Percentiles rank a stretch among this genome's conserved stretches.
These are phyloP conservation scores for Eutypella sp. DNA, from an alignment of 2,329 filamentous ascomycete genomes.

Conservation along the genomic window DNA sequence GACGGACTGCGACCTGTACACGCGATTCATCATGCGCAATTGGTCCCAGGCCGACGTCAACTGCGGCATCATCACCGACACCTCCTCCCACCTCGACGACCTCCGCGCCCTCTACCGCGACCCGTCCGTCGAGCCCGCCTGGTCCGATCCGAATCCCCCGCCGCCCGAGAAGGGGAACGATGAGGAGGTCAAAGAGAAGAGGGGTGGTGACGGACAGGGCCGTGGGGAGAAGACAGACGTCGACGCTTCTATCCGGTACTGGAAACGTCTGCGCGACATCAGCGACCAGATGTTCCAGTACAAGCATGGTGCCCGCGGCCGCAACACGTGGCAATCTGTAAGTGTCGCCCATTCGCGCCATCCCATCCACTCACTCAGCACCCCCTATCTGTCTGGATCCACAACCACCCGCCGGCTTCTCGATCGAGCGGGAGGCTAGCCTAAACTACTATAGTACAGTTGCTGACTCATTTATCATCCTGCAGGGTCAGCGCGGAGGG, in stretches of 20 bases:
- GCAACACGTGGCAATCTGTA: slow-evolving; percentile 37
- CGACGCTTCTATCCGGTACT: slow-evolving; percentile 24
- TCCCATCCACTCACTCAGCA: neutral
- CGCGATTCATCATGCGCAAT: slow-evolving; percentile 40
- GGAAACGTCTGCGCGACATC: slow-evolving; percentile 19
- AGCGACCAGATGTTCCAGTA: slow-evolving; percentile 36
- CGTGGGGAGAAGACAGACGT: slow-evolving; percentile 12
- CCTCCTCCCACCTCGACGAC: slow-evolving; percentile 40
- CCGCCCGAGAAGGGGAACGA: slow-evolving; percentile 15
- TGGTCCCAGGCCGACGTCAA: slow-evolving; percentile 35
- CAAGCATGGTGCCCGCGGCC: slow-evolving; percentile 33
- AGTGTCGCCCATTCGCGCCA: neutral
- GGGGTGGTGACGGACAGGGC: slow-evolving; percentile 6
- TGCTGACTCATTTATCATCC: neutral
- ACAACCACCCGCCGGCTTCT: too few species aligned
- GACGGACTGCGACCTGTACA: slow-evolving; percentile 53
- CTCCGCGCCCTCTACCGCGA: slow-evolving; percentile 42
- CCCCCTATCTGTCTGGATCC: too few species aligned
- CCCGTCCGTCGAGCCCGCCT: slow-evolving; percentile 29
- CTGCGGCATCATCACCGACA: slow-evolving; percentile 41
- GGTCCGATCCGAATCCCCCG: slow-evolving; percentile 33
- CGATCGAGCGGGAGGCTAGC: too few species aligned
- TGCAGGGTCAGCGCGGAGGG: slow-evolving; percentile 32
- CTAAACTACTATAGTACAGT: too few species aligned
- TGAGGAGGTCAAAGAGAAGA: slow-evolving; percentile 9